Evolutionary conservation across 208 protist species (phyloP), one percentile per base, ranked within the genome.

Genomic region (Wallacemonas sp.): DNA sequence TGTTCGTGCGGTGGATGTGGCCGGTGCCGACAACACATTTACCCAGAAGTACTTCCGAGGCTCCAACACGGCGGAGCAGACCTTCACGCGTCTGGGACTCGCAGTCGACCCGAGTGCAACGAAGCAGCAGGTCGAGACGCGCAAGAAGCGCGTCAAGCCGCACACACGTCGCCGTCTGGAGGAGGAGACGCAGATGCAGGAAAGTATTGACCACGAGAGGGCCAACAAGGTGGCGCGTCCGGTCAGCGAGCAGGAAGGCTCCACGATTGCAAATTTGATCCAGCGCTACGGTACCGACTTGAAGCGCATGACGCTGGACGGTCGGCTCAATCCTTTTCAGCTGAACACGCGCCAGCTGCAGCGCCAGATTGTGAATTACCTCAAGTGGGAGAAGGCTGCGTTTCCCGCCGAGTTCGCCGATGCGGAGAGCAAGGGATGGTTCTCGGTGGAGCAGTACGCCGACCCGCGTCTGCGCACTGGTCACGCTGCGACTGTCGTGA

Each of bases 321-420:
- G 59, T 16, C 87, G 88, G 74, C 75, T 91, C 5, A 95, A 95
- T 66, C 89, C 89, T 1, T 92, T 91, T 65, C 89, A 95, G 62
- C 84, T 95, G 18, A 95, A 92, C 62, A 76, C 75, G 31, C 86
- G 89, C 14, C 89, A 95, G 76, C 79, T 95, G 65, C 89, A 95
- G 73, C 76, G 80, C 1, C 86, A 92, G 48, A 81, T 91, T 31
- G 79, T 87, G 67, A 95, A 95, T 65, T 95, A 95, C 54, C 70
- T 95, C 28, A 75, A 72, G 12, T 88, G 77, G 86, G 83, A 95
- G 74, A 77, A 81, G 73, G 89, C 86, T 0, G 83, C 86, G 8
- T 92, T 95, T 59, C 89, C 89, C 16, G 48, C 70, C 61, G 74
- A 72, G 49, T 91, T 89, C 65, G 77, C 71, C 16, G 86, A 91